These are phyloP conservation scores for Soucietia sequanensis DNA, from an alignment of 805 yeast species.

Conservation along the genomic window DNA sequence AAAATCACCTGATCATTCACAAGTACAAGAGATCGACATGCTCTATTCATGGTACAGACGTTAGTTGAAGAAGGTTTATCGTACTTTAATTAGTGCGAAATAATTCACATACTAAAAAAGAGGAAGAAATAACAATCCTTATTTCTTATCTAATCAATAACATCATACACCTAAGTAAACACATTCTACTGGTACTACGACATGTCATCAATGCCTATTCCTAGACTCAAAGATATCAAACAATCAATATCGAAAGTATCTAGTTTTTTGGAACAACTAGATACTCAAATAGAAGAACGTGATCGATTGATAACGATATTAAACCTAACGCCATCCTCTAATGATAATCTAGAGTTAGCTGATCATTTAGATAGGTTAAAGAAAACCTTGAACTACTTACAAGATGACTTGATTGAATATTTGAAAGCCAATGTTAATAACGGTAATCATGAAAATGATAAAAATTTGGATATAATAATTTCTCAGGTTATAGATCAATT, in stretches of 20 bases:
- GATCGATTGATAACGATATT: constrained; percentile 25
- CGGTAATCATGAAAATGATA: neutral
- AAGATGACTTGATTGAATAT: constrained; percentile 21
- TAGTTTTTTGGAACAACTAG: constrained; percentile 26
- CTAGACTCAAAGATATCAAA: constrained; percentile 14
- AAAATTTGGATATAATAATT: constrained; percentile 5
- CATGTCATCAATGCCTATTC: constrained; percentile 4
- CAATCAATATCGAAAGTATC: constrained; percentile 16
- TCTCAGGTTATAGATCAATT: neutral
- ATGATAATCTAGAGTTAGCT: constrained; percentile 38
- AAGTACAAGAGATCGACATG: too few relatives aligned
- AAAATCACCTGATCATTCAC: too few relatives aligned
- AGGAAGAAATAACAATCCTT: neutral
- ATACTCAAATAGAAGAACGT: constrained; percentile 32
- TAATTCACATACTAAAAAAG: too few relatives aligned
- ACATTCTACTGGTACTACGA: neutral
- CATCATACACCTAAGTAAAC: neutral
- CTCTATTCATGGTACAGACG: too few relatives aligned
- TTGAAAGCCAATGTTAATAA: constrained; percentile 5
- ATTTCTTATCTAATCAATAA: constrained; percentile 1
- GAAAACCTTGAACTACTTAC: constrained; percentile 27
- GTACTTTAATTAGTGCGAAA: too few relatives aligned
- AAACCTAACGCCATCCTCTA: constrained; percentile 34
- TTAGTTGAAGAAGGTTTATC: too few relatives aligned
- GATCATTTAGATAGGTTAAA: constrained; percentile 23